These are phyloP conservation scores for Hymenoscyphus infarciens DNA, from an alignment of 2,329 filamentous ascomycete species.

Conservation along the genomic window DNA sequence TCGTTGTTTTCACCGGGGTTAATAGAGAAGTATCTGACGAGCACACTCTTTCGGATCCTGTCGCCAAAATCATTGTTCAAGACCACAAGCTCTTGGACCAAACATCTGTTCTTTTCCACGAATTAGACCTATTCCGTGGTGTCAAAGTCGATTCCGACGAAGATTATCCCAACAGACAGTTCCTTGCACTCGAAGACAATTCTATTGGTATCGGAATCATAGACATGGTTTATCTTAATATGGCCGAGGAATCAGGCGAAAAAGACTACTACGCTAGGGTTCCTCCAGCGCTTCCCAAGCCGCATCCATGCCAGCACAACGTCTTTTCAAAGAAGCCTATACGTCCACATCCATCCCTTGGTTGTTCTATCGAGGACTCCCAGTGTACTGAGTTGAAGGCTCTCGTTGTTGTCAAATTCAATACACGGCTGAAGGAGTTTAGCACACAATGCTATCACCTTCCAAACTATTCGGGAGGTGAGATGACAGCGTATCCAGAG, in stretches of 20 bases:
- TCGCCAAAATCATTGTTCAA: conserved; percentile 8
- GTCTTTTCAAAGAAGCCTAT: not conserved
- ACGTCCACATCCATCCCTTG: not conserved
- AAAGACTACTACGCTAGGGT: not conserved
- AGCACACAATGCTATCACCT: conserved; percentile 10
- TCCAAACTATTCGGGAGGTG: not conserved
- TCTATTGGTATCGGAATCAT: not conserved
- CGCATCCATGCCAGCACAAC: conserved; percentile 4
- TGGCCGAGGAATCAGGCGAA: too few species aligned
- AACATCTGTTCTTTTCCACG: not conserved
- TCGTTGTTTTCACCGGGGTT: not conserved
- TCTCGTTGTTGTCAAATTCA: conserved; percentile 15
- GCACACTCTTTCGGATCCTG: not conserved
- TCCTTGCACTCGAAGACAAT: conserved; percentile 6
- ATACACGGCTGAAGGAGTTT: conserved; percentile 14
- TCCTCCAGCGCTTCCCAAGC: not conserved
- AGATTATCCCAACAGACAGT: not conserved
- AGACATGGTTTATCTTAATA: not conserved
- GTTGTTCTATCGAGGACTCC: not conserved
- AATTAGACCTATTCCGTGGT: not conserved
- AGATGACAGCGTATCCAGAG: not conserved
- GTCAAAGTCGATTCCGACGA: not conserved
- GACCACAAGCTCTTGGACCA: not conserved
- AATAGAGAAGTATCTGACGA: not conserved
- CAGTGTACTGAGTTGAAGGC: not conserved